Percentiles rank a stretch among this genome's conserved stretches.
These are phyloP conservation scores for Sporothrix brasiliensis DNA, from an alignment of 2,329 filamentous ascomycete genomes.

Conservation along the genomic window DNA sequence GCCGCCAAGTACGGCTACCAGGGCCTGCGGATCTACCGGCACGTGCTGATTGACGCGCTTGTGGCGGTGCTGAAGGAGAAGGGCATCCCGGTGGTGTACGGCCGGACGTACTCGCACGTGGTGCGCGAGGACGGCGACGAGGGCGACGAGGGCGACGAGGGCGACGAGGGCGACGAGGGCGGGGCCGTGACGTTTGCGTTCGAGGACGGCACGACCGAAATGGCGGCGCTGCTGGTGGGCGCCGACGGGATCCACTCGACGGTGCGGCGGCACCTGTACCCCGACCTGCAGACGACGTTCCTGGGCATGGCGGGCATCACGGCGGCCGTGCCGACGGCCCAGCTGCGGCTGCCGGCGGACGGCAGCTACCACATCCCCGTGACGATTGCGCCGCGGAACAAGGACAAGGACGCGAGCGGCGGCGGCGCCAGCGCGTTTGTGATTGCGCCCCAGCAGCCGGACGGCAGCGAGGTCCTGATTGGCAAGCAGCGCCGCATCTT, in stretches of 20 bases:
- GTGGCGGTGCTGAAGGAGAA: slow-evolving; percentile 45
- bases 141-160: too few relatives aligned
- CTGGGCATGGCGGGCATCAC: slow-evolving; percentile 51
- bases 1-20: slow-evolving; percentile 55
- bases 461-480: slow-evolving; percentile 55
- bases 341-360: slow-evolving; percentile 43
- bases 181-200: not conserved
- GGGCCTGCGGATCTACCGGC: slow-evolving; percentile 58
- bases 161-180: not conserved
- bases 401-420: too few relatives aligned
- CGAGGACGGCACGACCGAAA: slow-evolving; percentile 32
- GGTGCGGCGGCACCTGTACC: slow-evolving; percentile 53
- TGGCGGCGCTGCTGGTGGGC: slow-evolving; percentile 51
- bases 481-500: slow-evolving; percentile 49
- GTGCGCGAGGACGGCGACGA: not conserved
- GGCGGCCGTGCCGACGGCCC: slow-evolving; percentile 41
- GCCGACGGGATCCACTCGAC: slow-evolving; percentile 57
- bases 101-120: not conserved
- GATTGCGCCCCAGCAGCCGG: slow-evolving; percentile 52
- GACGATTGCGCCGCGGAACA: slow-evolving; percentile 47
- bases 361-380: slow-evolving; percentile 47
- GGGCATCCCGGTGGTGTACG: slow-evolving; percentile 41
- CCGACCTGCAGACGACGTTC: slow-evolving; percentile 53
- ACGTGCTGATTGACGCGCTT: slow-evolving; percentile 55
- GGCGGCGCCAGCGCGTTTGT: slow-evolving; percentile 50